Percentiles rank a stretch among this genome's conserved stretches.
Evolutionary conservation across 2,329 filamentous ascomycete species (phyloP).

Genomic region (Macrophomina tecta): DNA sequence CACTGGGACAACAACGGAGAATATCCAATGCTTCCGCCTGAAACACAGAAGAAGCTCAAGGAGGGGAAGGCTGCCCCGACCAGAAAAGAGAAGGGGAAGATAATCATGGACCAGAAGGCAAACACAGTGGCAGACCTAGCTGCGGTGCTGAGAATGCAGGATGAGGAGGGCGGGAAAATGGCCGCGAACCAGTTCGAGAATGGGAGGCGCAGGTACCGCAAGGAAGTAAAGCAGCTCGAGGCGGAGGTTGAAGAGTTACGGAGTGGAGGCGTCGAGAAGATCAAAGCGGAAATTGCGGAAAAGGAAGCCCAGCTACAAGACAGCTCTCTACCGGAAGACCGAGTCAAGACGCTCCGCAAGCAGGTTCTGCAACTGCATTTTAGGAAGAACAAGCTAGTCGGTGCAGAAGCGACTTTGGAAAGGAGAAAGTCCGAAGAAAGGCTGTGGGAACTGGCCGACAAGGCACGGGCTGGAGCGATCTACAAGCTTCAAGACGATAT

Average conservation of each 20-base stretch:
- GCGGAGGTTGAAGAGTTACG: constrained; percentile 32
- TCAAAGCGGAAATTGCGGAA: neutral
- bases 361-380: neutral
- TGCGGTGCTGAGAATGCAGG: constrained; percentile 59
- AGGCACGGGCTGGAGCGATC: neutral
- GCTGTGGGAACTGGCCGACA: neutral
- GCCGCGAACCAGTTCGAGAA: neutral
- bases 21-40: constrained; percentile 28
- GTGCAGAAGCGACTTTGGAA: neutral
- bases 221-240: neutral
- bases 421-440: neutral
- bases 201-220: neutral
- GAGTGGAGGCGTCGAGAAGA: constrained; percentile 28
- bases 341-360: neutral
- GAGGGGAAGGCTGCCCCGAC: constrained; percentile 52
- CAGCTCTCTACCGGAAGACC: neutral
- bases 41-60: constrained; percentile 46
- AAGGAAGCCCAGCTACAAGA: neutral
- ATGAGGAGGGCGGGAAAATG: constrained; percentile 40
- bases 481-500: neutral
- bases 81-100: constrained; percentile 57
- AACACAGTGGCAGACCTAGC: constrained; percentile 67
- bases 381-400: neutral
- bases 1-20: constrained; percentile 51
- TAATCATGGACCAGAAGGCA: constrained; percentile 69